A percentile compares a stretch with the other conserved stretches of the same genome.
phyloP scores from a whole-genome alignment of 495 filamentous ascomycete species.

The Hypoxylon rickii region DNA sequence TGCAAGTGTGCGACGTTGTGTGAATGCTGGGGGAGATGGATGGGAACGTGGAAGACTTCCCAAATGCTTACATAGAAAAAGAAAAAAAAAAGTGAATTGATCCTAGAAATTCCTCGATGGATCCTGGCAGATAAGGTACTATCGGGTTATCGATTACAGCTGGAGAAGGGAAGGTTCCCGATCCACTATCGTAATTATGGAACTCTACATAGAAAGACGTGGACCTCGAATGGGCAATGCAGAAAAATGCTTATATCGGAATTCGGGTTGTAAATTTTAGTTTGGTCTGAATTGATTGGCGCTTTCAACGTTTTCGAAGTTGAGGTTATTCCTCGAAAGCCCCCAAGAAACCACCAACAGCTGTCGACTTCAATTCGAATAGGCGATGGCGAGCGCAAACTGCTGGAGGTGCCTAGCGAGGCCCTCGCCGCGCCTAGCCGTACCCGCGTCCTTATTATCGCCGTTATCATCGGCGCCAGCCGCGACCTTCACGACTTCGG shows the following conservation, averaged over 20 bases:
- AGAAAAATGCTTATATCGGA: conserved; percentile 23
- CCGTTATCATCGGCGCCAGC: conserved; percentile 49
- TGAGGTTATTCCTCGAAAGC: conserved; percentile 30
- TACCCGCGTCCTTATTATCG: conserved; percentile 36
- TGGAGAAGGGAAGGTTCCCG: too few relatives aligned
- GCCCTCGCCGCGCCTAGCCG: conserved; percentile 45
- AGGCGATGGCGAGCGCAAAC: conserved; percentile 68
- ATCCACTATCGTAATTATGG: too few relatives aligned
- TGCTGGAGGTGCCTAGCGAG: conserved; percentile 71
- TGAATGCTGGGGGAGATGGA: too few relatives aligned
- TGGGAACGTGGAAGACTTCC: too few relatives aligned
- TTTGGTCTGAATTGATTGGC: conserved; percentile 9
- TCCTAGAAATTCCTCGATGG: too few relatives aligned
- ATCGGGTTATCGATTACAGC: conserved; percentile 24
- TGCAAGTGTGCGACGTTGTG: too few relatives aligned
- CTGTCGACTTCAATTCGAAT: conserved; percentile 37
- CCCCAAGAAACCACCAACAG: too few relatives aligned
- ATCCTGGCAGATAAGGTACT: conserved; percentile 6
- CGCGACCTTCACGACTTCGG: conserved; percentile 45
- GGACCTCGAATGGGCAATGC: not conserved
- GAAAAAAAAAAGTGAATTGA: too few relatives aligned
- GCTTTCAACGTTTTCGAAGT: conserved; percentile 19
- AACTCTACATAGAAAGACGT: too few relatives aligned
- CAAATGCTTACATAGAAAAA: too few relatives aligned
- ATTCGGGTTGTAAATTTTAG: conserved; percentile 21